phyloP scores from a whole-genome alignment of 345 rosid species.

The Euphorbia lathyris region DNA sequence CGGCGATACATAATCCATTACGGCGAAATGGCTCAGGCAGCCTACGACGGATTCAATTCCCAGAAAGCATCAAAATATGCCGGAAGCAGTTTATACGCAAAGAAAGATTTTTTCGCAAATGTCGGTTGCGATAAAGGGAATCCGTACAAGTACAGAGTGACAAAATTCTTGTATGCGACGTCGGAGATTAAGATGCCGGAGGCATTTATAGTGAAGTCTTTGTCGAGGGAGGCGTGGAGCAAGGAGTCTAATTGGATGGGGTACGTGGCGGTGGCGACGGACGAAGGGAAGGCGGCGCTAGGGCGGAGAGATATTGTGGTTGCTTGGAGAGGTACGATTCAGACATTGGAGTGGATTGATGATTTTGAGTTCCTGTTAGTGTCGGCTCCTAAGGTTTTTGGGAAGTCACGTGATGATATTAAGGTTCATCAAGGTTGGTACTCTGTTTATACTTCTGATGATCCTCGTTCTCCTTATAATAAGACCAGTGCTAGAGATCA shows the following conservation, averaged over 20 bases:
- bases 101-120: constrained; percentile 50
- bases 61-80: constrained; percentile 57
- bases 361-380: constrained; percentile 57
- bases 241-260: constrained; percentile 89
- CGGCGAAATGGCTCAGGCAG: constrained; percentile 82
- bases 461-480: constrained; percentile 57
- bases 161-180: constrained; percentile 70
- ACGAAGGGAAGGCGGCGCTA: constrained; percentile 50
- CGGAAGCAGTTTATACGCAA: constrained; percentile 58
- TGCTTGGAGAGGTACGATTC: constrained; percentile 80
- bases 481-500: constrained; percentile 40
- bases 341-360: constrained; percentile 68
- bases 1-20: constrained; percentile 64
- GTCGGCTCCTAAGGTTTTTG: constrained; percentile 47
- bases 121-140: constrained; percentile 53
- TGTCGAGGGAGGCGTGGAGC: constrained; percentile 80
- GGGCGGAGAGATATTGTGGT: constrained; percentile 88
- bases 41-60: constrained; percentile 63
- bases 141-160: constrained; percentile 60
- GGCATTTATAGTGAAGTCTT: constrained; percentile 53
- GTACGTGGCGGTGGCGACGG: constrained; percentile 74
- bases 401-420: constrained; percentile 22
- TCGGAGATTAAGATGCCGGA: constrained; percentile 57
- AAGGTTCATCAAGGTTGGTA: constrained; percentile 85
- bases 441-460: constrained; percentile 73